phyloP scores from a whole-genome alignment of 2,329 filamentous ascomycete species.

The Phialocephala sp. region DNA sequence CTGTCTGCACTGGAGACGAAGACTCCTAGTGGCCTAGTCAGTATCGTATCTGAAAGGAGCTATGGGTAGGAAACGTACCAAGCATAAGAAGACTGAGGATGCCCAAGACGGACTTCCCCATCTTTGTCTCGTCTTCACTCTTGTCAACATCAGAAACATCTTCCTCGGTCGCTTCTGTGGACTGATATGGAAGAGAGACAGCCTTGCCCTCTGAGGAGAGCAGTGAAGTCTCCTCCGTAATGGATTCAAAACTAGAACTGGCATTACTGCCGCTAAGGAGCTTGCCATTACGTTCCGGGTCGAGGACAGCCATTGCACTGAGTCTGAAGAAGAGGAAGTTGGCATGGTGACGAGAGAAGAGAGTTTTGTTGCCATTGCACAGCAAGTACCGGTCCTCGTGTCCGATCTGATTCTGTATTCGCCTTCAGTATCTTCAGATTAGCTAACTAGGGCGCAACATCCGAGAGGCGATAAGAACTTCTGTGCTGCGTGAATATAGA shows the following conservation, averaged over 20 bases:
- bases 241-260: neutral
- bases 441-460: neutral
- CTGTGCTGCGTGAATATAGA: neutral
- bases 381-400: neutral
- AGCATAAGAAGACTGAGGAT: conserved; percentile 3
- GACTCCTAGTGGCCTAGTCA: neutral
- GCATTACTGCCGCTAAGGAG: neutral
- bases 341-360: neutral
- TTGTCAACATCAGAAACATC: neutral
- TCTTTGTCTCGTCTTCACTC: neutral
- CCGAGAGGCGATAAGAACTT: neutral
- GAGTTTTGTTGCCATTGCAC: neutral
- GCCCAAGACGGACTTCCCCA: neutral
- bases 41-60: neutral
- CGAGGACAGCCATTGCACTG: neutral
- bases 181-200: neutral
- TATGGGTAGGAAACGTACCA: neutral
- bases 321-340: neutral
- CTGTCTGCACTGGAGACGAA: conserved; percentile 4
- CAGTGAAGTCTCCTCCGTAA: conserved; percentile 9
- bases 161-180: neutral
- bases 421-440: neutral
- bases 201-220: neutral
- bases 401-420: neutral
- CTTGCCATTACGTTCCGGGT: neutral